These are phyloP conservation scores for Curvularia verruculosa DNA, from an alignment of 2,329 filamentous ascomycete species.

Conservation along the genomic window DNA sequence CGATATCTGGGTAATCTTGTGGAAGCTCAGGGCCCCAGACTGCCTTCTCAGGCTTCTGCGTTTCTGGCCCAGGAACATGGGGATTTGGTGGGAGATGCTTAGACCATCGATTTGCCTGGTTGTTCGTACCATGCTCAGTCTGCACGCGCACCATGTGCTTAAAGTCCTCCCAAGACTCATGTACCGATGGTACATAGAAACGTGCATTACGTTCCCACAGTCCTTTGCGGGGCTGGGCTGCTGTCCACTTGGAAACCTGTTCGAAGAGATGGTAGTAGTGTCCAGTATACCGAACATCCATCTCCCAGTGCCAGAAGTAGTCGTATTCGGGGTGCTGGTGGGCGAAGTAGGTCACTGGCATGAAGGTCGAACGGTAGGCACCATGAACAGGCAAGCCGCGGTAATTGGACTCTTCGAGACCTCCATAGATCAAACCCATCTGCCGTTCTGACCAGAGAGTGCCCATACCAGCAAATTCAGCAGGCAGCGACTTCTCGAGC, in stretches of 20 bases:
- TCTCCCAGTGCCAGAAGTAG: conserved; percentile 94
- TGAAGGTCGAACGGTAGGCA: conserved; percentile 75
- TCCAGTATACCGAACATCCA: conserved; percentile 88
- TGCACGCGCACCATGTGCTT: conserved; percentile 67
- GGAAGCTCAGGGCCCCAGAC: conserved; percentile 57
- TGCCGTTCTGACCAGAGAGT: conserved; percentile 60
- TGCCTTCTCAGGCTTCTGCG: conserved; percentile 52
- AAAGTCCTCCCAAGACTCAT: conserved; percentile 76
- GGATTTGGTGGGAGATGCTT: conserved; percentile 50
- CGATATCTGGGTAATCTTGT: conserved; percentile 54
- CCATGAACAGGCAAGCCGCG: conserved; percentile 72
- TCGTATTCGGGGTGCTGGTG: conserved; percentile 88
- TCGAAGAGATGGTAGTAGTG: conserved; percentile 84
- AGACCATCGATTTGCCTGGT: conserved; percentile 53
- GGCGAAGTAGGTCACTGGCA: conserved; percentile 94
- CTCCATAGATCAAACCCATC: conserved; percentile 62
- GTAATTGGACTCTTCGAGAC: conserved; percentile 57
- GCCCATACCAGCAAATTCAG: conserved; percentile 59
- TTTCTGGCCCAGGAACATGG: conserved; percentile 50
- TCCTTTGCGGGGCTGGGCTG: conserved; percentile 70
- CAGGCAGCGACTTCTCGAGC: conserved; percentile 56
- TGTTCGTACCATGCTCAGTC: conserved; percentile 59
- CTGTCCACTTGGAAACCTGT: conserved; percentile 69
- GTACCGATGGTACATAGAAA: conserved; percentile 75
- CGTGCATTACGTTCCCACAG: conserved; percentile 78